Percentiles rank a stretch among this genome's conserved stretches.
Conservation (phyloP, 2,329 filamentous ascomycete species). For the Aspergillus thermomutatus region DNA sequence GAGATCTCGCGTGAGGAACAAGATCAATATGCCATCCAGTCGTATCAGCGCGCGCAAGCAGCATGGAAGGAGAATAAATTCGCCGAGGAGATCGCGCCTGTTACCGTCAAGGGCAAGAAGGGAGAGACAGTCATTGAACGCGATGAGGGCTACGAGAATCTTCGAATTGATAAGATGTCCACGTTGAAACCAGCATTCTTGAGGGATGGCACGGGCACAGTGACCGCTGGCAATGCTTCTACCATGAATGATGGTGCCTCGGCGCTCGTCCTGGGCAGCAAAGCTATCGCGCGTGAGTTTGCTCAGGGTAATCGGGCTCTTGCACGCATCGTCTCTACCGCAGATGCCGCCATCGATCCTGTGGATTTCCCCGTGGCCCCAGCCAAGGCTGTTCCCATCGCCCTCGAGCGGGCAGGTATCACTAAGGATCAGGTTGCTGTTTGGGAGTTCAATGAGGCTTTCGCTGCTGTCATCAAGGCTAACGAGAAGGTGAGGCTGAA, state of each 20-base stretch:
- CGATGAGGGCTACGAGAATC: constrained; percentile 84
- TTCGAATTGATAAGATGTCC: constrained; percentile 82
- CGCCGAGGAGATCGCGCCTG: constrained; percentile 83
- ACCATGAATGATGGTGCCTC: constrained; percentile 94
- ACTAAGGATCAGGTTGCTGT: constrained; percentile 86
- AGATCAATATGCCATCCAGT: constrained; percentile 84
- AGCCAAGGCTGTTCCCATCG: constrained; percentile 85
- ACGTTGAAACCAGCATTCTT: constrained; percentile 90
- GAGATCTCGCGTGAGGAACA: constrained; percentile 78
- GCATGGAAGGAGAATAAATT: constrained; percentile 84
- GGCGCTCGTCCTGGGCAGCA: constrained; percentile 80
- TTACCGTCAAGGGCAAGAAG: constrained; percentile 80
- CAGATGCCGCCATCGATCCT: constrained; percentile 85
- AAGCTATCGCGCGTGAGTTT: constrained; percentile 75
- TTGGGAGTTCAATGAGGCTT: constrained; percentile 99
- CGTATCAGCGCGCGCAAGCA: constrained; percentile 83
- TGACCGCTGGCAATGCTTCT: constrained; percentile 92
- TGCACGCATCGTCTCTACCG: constrained; percentile 79
- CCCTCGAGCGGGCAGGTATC: constrained; percentile 83
- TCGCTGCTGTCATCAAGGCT: constrained; percentile 90
- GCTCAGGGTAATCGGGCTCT: constrained; percentile 74
- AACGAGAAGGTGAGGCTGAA: constrained; percentile 70
- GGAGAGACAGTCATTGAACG: constrained; percentile 74
- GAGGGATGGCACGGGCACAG: constrained; percentile 77
- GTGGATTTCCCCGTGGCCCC: constrained; percentile 95